Evolutionary conservation across 1,284 basidiomycete species (phyloP).

Genomic region (Ceratobasidium papillatum): DNA sequence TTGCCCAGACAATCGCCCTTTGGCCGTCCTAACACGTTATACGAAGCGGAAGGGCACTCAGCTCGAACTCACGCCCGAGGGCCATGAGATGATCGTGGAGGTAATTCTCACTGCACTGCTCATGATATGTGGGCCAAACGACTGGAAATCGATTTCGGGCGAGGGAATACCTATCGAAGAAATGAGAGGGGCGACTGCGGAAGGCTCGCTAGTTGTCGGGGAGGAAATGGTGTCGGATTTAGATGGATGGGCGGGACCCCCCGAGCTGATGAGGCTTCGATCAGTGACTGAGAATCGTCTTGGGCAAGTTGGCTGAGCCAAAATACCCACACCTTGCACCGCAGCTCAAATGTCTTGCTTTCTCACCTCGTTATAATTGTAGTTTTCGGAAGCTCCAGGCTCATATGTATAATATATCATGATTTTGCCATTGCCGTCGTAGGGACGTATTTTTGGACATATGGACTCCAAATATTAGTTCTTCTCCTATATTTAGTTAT

Average conservation of each 20-base stretch:
- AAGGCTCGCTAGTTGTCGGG: neutral
- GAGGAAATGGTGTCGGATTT: constrained; percentile 31
- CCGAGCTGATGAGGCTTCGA: constrained; percentile 17
- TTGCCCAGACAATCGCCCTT: neutral
- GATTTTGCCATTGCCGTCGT: no score
- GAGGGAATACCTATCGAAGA: constrained; percentile 6
- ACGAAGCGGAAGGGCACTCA: constrained; percentile 7
- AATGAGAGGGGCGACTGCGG: neutral
- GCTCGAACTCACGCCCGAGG: constrained; percentile 21
- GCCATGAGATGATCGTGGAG: constrained; percentile 2
- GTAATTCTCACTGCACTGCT: constrained; percentile 9
- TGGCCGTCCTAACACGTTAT: constrained; percentile 10
- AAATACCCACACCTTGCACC: no score
- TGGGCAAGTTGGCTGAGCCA: no score
- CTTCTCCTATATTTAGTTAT: no score
- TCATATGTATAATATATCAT: no score
- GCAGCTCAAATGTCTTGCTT: no score
- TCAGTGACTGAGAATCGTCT: neutral
- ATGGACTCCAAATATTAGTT: no score
- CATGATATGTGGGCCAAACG: neutral
- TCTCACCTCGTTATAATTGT: no score
- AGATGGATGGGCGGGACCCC: constrained; percentile 27
- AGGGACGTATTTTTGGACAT: no score
- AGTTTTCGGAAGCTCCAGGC: no score
- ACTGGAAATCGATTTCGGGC: constrained; percentile 19